phyloP scores from a whole-genome alignment of 2,329 filamentous ascomycete genomes.

The Epichloe gansuensis region DNA sequence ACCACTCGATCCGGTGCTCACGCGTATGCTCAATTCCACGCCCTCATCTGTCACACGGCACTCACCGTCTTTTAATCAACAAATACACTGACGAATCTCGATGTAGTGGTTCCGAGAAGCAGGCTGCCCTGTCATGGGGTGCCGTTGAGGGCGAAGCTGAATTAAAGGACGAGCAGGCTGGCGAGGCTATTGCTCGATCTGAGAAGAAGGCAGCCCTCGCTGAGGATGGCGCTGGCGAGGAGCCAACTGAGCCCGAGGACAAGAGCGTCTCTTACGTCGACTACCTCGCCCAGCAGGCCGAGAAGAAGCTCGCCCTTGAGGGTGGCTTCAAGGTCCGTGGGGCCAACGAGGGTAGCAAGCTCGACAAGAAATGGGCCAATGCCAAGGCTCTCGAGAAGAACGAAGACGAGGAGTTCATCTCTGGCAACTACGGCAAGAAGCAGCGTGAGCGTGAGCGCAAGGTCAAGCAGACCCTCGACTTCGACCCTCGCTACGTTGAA shows the following conservation, averaged over 20 bases:
- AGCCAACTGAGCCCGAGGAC: slow-evolving; percentile 57
- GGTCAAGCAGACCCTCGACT: slow-evolving; percentile 80
- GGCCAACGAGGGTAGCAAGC: slow-evolving; percentile 82
- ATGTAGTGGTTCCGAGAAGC: slow-evolving; percentile 67
- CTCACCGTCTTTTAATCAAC: neutral
- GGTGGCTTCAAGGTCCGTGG: slow-evolving; percentile 60
- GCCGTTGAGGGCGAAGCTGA: slow-evolving; percentile 69
- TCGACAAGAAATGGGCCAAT: slow-evolving; percentile 84
- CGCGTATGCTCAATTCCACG: slow-evolving; percentile 28
- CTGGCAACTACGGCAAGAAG: slow-evolving; percentile 62
- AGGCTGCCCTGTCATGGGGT: slow-evolving; percentile 83
- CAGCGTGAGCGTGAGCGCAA: slow-evolving; percentile 81
- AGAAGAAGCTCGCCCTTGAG: slow-evolving; percentile 66
- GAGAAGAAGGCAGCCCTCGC: slow-evolving; percentile 62
- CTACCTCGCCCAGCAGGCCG: slow-evolving; percentile 62
- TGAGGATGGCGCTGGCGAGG: slow-evolving; percentile 35
- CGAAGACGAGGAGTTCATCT: slow-evolving; percentile 65
- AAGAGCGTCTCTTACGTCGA: slow-evolving; percentile 84
- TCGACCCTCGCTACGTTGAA: slow-evolving; percentile 76
- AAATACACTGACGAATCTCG: slow-evolving; percentile 9
- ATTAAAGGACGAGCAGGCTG: slow-evolving; percentile 83
- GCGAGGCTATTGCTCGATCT: slow-evolving; percentile 73
- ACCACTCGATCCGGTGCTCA: slow-evolving; percentile 28
- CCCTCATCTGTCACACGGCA: neutral
- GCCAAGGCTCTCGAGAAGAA: slow-evolving; percentile 62